phyloP scores from a whole-genome alignment of 495 filamentous ascomycete genomes.

The Penicillium angulare region DNA sequence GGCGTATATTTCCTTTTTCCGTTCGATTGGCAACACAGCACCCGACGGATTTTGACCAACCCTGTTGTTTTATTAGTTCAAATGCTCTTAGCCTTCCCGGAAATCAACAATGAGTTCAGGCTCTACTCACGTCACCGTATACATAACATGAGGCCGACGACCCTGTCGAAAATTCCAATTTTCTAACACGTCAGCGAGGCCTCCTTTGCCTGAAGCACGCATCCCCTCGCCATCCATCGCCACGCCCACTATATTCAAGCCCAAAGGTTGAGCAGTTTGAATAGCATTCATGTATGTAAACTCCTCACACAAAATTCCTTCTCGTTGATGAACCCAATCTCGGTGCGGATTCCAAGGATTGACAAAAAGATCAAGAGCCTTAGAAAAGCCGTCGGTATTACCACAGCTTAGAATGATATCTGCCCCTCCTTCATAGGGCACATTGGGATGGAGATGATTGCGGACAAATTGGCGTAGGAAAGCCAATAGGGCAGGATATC shows the following conservation, averaged over 20 bases:
- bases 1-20: constrained; percentile 74
- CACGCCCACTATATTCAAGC: constrained; percentile 68
- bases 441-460: constrained; percentile 73
- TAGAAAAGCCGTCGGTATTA: constrained; percentile 79
- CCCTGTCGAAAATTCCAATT: constrained; percentile 78
- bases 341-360: constrained; percentile 69
- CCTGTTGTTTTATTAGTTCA: constrained; percentile 33
- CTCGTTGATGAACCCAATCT: constrained; percentile 63
- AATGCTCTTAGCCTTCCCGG: not conserved
- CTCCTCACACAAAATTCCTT: constrained; percentile 72
- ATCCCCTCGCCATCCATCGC: constrained; percentile 78
- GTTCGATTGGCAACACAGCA: constrained; percentile 63
- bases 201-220: constrained; percentile 61
- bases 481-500: constrained; percentile 69
- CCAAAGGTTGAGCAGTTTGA: constrained; percentile 62
- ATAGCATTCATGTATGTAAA: constrained; percentile 77
- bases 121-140: constrained; percentile 87
- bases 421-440: constrained; percentile 74
- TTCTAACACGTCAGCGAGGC: constrained; percentile 71
- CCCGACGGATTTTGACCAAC: constrained; percentile 93
- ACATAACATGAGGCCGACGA: constrained; percentile 78
- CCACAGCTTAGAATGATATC: constrained; percentile 77
- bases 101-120: no score
- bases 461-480: constrained; percentile 78
- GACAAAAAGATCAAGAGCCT: constrained; percentile 68